These are phyloP conservation scores for Syzygium syzygioides DNA, from an alignment of 441 rosid species.

Conservation along the genomic window DNA sequence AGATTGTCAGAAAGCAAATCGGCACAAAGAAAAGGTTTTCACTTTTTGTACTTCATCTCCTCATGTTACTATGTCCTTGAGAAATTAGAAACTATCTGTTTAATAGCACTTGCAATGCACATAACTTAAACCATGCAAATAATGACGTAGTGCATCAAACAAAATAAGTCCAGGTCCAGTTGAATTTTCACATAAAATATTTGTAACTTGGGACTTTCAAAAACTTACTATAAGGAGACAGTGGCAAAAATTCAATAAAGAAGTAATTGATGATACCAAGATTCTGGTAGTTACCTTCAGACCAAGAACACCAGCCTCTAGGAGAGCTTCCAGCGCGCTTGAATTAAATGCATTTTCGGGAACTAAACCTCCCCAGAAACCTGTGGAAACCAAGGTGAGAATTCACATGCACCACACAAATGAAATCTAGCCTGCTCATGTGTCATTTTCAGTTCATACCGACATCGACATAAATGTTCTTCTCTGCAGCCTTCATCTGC, in stretches of 20 bases:
- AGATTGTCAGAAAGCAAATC: background rate
- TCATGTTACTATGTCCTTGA: background rate
- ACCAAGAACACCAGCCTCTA: constrained; percentile 87
- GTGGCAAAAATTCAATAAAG: background rate
- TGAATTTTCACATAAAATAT: background rate
- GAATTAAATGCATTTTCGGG: constrained; percentile 86
- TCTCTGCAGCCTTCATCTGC: constrained; percentile 69
- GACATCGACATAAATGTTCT: constrained; percentile 75
- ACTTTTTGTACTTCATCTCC: background rate
- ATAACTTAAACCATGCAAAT: background rate
- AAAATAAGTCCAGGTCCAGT: background rate
- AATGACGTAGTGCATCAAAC: background rate
- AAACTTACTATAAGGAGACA: background rate
- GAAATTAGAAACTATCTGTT: background rate
- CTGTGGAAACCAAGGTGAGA: constrained; percentile 29
- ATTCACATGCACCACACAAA: background rate
- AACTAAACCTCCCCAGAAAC: constrained; percentile 98
- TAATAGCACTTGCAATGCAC: background rate
- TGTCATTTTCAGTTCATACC: constrained; percentile 43
- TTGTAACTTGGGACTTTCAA: background rate
- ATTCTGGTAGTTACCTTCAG: constrained; percentile 49
- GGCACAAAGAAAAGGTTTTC: background rate
- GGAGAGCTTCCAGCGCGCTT: constrained; percentile 62
- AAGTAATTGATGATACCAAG: background rate
- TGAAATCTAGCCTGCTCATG: constrained; percentile 7